Conservation (phyloP, 805 yeast species). For the Kluyveromyces lactis region DNA sequence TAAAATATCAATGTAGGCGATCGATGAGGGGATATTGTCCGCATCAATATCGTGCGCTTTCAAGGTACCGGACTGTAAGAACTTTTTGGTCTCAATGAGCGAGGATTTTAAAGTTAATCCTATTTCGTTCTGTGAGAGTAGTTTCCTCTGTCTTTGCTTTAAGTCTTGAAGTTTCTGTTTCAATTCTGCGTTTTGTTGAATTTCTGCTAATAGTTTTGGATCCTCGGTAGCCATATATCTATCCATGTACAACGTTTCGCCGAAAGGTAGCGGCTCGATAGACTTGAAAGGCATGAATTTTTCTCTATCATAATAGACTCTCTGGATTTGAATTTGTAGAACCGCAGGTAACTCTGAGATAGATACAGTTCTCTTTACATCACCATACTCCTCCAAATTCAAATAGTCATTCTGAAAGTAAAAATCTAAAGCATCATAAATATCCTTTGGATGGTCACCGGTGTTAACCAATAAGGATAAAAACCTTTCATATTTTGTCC, state of each 20-base stretch:
- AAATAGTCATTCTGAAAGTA: constrained; percentile 66
- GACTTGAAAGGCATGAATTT: constrained; percentile 72
- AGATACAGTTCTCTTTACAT: constrained; percentile 64
- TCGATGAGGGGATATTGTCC: constrained; percentile 11
- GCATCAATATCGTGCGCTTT: constrained; percentile 38
- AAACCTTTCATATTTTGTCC: constrained; percentile 64
- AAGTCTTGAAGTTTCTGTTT: constrained; percentile 43
- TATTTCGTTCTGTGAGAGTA: constrained; percentile 40
- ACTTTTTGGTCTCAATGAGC: constrained; percentile 48
- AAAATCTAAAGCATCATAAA: constrained; percentile 84
- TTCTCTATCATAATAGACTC: constrained; percentile 82
- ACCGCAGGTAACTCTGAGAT: constrained; percentile 69
- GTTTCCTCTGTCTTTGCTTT: constrained; percentile 33
- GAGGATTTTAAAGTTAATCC: constrained; percentile 45
- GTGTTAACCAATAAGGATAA: constrained; percentile 77
- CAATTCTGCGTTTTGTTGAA: constrained; percentile 53
- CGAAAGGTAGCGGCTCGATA: constrained; percentile 72
- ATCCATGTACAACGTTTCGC: constrained; percentile 74
- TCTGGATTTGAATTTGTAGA: constrained; percentile 84
- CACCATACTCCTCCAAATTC: constrained; percentile 58
- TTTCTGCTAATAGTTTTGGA: constrained; percentile 39
- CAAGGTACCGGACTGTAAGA: constrained; percentile 38
- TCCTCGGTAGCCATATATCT: constrained; percentile 71
- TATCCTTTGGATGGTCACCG: constrained; percentile 78
- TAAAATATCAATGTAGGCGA: constrained; percentile 34